phyloP scores from a whole-genome alignment of 345 rosid species.

The Pseudoturritis turrita region DNA sequence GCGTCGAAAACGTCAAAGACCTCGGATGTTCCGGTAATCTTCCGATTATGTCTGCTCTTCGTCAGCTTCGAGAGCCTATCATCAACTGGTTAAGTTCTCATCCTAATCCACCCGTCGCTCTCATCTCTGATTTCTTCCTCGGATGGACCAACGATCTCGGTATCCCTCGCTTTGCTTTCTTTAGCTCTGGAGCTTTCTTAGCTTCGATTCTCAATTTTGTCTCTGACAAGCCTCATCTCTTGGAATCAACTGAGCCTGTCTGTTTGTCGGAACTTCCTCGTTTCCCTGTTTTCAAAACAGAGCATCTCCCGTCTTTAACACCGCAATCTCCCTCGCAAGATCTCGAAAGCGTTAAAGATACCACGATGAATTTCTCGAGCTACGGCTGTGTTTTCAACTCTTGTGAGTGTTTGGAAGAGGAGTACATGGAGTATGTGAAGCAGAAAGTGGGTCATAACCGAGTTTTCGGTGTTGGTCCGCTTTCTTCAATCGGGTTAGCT shows the following conservation, averaged over 20 bases:
- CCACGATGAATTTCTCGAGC: conserved; percentile 26
- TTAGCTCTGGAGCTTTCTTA: conserved; percentile 36
- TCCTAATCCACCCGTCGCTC: conserved; percentile 48
- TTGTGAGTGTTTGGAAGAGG: conserved; percentile 43
- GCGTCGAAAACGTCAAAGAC: conserved; percentile 53
- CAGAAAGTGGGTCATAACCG: conserved; percentile 32
- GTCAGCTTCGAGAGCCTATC: conserved; percentile 41
- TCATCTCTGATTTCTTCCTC: conserved; percentile 72
- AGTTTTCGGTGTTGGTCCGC: conserved; percentile 53
- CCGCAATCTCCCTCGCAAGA: conserved; percentile 28
- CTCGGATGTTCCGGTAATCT: conserved; percentile 40
- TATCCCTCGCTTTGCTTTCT: conserved; percentile 49
- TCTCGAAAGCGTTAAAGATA: conserved; percentile 29
- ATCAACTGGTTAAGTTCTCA: conserved; percentile 51
- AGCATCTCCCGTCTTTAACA: conserved; percentile 38
- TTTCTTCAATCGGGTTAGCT: conserved; percentile 34
- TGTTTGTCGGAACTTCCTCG: conserved; percentile 43
- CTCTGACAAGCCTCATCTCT: conserved; percentile 21
- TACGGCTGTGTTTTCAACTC: conserved; percentile 47
- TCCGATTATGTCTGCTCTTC: conserved; percentile 39
- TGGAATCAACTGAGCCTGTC: conserved; percentile 20
- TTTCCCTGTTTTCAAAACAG: conserved; percentile 38
- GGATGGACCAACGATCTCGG: conserved; percentile 59
- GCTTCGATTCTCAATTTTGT: conserved; percentile 12
- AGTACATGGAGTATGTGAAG: conserved; percentile 36